phyloP scores from a whole-genome alignment of 2,329 filamentous ascomycete genomes.

The Beauveria bassiana region DNA sequence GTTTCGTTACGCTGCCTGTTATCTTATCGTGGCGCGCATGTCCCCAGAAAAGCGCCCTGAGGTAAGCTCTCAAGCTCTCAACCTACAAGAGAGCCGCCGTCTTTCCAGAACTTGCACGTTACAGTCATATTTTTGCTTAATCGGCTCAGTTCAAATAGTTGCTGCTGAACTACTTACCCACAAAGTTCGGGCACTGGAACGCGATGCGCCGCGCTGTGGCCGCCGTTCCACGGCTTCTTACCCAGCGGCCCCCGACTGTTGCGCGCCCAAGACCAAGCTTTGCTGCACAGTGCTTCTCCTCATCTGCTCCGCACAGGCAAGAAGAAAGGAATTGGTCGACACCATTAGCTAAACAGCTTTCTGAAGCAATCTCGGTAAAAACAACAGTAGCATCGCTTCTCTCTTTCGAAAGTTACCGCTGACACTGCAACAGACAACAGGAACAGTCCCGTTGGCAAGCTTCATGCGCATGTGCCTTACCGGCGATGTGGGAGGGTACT shows the following conservation, averaged over 20 bases:
- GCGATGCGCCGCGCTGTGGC: slow-evolving; percentile 7
- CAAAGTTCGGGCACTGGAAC: background rate
- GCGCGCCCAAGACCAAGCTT: background rate
- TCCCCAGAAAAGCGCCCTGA: background rate
- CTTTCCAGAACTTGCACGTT: background rate
- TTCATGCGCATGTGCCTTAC: slow-evolving; percentile 99
- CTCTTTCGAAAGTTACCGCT: background rate
- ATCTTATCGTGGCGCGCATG: slow-evolving; percentile 2
- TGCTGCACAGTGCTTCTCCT: slow-evolving; percentile 18
- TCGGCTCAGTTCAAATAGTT: background rate
- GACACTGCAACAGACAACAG: slow-evolving; percentile 51
- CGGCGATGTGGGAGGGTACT: slow-evolving; percentile 84
- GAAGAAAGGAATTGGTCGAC: slow-evolving; percentile 74
- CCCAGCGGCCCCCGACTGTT: background rate
- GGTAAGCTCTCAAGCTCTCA: background rate
- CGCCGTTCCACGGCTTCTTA: slow-evolving; percentile 8
- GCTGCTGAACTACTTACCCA: background rate
- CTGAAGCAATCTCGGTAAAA: slow-evolving; percentile 73
- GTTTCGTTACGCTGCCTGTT: background rate
- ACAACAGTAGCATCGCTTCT: background rate
- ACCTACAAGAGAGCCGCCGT: slow-evolving; percentile 10
- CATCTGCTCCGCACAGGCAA: slow-evolving; percentile 15
- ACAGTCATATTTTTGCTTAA: background rate
- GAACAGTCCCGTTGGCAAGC: slow-evolving; percentile 81
- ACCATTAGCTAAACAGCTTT: slow-evolving; percentile 78